Percentiles rank a stretch among this genome's conserved stretches.
Conservation (phyloP, 306 rosid genomes). For the Cajanus cajan region DNA sequence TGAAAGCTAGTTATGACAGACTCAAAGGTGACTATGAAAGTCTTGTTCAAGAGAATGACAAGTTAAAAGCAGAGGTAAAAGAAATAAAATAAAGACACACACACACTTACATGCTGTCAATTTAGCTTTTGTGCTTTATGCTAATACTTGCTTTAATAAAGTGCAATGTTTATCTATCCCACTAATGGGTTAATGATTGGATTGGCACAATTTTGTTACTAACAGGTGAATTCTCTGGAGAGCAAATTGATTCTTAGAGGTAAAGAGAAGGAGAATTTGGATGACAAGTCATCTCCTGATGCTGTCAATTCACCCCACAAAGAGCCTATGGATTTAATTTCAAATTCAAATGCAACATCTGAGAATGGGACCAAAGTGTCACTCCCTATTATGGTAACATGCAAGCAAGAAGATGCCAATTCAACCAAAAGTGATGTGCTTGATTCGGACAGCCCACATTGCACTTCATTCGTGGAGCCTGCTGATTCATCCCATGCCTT, state of each 20-base stretch:
- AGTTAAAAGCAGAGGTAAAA: constrained; percentile 64
- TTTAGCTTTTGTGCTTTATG: constrained; percentile 34
- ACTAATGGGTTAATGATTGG: constrained; percentile 30
- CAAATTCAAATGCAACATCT: constrained; percentile 39
- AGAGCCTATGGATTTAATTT: constrained; percentile 39
- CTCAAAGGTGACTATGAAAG: constrained; percentile 63
- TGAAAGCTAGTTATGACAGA: constrained; percentile 58
- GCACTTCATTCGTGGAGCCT: constrained; percentile 59
- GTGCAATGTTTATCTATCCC: constrained; percentile 32
- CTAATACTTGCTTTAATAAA: constrained; percentile 27
- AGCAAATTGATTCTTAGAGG: constrained; percentile 43
- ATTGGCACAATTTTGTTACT: constrained; percentile 1
- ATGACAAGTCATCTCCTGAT: constrained; percentile 37
- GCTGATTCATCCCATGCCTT: constrained; percentile 59
- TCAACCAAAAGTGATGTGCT: constrained; percentile 76
- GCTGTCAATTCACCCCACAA: constrained; percentile 40
- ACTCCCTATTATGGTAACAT: constrained; percentile 41
- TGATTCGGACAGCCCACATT: constrained; percentile 69
- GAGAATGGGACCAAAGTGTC: constrained; percentile 42
- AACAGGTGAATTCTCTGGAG: constrained; percentile 69
- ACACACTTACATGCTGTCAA: neutral
- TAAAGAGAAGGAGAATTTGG: constrained; percentile 46
- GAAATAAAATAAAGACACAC: neutral
- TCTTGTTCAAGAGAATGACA: constrained; percentile 56
- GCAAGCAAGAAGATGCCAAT: constrained; percentile 80